Evolutionary conservation across 805 yeast genomes (phyloP).

Genomic region (Wickerhamomyces sydowiorum): DNA sequence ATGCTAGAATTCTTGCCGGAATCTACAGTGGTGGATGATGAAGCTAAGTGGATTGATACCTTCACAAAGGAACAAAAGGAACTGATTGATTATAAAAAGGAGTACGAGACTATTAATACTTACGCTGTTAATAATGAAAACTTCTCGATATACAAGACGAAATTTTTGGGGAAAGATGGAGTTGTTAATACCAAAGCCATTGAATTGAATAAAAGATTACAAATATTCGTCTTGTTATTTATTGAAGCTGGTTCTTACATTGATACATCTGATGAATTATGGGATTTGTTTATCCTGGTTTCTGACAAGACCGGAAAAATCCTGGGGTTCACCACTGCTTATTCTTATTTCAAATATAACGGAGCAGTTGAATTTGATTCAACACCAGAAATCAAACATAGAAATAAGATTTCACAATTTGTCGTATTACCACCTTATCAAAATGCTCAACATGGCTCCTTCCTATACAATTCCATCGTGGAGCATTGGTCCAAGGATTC

Average conservation of each 20-base stretch:
- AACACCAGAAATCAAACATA: slow-evolving; percentile 25
- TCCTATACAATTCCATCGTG: slow-evolving; percentile 52
- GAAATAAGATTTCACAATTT: slow-evolving; percentile 85
- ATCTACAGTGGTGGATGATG: slow-evolving; percentile 55
- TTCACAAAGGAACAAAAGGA: slow-evolving; percentile 41
- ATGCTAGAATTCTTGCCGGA: slow-evolving; percentile 58
- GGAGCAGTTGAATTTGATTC: slow-evolving; percentile 47
- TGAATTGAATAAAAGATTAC: slow-evolving; percentile 63
- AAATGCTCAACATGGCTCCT: slow-evolving; percentile 63
- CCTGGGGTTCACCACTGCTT: slow-evolving; percentile 78
- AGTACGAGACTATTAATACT: slow-evolving; percentile 24
- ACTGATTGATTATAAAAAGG: slow-evolving; percentile 28
- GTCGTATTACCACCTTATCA: slow-evolving; percentile 83
- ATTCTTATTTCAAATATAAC: slow-evolving; percentile 74
- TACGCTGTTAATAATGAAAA: slow-evolving; percentile 31
- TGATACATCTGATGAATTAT: slow-evolving; percentile 64
- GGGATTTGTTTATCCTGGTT: slow-evolving; percentile 69
- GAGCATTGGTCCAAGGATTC: slow-evolving; percentile 49
- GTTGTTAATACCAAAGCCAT: slow-evolving; percentile 35
- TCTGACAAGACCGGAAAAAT: slow-evolving; percentile 35
- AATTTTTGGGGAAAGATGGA: slow-evolving; percentile 13
- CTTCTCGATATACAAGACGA: slow-evolving; percentile 45
- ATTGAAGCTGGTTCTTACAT: slow-evolving; percentile 94
- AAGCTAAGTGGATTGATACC: slow-evolving; percentile 57
- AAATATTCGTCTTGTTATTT: slow-evolving; percentile 73